Conservation (phyloP, 441 rosid genomes). For the Erodium texanum region DNA sequence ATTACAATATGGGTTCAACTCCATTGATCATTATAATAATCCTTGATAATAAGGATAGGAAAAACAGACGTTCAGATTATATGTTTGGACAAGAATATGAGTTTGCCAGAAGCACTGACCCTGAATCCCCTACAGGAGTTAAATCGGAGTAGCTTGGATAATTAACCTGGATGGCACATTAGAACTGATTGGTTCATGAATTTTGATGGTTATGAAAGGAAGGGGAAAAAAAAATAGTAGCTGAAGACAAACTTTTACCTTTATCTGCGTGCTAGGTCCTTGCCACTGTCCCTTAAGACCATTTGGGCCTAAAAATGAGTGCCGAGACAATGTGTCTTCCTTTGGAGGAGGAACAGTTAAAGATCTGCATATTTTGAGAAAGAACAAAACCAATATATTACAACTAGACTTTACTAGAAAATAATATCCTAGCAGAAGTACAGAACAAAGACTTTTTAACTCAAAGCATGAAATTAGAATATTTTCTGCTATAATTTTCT, state of each 20-base stretch:
- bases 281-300: slow-evolving; percentile 82
- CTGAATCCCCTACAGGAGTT: slow-evolving; percentile 34
- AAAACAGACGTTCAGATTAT: background rate
- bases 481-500: background rate
- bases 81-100: slow-evolving; percentile 1
- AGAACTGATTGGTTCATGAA: slow-evolving; percentile 14
- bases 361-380: slow-evolving; percentile 44
- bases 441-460: background rate
- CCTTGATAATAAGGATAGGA: background rate
- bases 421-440: background rate
- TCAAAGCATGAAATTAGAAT: background rate
- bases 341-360: slow-evolving; percentile 61
- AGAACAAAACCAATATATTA: slow-evolving; percentile 4
- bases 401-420: background rate
- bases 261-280: slow-evolving; percentile 63
- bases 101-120: slow-evolving; percentile 28
- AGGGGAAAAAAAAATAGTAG: background rate
- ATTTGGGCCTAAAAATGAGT: slow-evolving; percentile 82
- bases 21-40: background rate
- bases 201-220: slow-evolving; percentile 2
- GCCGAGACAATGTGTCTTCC: slow-evolving; percentile 85
- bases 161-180: slow-evolving; percentile 51
- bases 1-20: background rate
- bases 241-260: slow-evolving; percentile 33
- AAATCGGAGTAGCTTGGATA: slow-evolving; percentile 70